These are phyloP conservation scores for Allantophomopsis cytisporea DNA, from an alignment of 2,329 filamentous ascomycete species.

Conservation along the genomic window DNA sequence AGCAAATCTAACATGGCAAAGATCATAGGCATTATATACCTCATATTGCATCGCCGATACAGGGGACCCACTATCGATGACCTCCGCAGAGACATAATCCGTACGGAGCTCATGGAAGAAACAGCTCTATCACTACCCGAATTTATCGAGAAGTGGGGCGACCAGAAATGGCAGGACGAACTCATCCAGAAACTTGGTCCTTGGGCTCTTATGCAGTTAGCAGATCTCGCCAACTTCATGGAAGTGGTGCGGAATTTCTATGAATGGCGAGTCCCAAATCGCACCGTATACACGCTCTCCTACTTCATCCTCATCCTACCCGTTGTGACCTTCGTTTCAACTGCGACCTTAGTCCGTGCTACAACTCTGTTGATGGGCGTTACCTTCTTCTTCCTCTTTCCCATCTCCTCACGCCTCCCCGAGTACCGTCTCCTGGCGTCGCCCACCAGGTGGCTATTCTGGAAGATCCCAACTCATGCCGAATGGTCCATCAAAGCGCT, in stretches of 20 bases:
- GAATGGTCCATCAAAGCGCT: slow-evolving; percentile 17
- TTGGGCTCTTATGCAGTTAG: slow-evolving; percentile 18
- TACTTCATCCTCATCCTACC: slow-evolving; percentile 8
- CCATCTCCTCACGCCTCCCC: slow-evolving; percentile 15
- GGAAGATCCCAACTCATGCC: slow-evolving; percentile 19
- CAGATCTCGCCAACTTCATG: slow-evolving; percentile 17
- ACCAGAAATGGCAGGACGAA: slow-evolving; percentile 17
- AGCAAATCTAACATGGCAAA: no score
- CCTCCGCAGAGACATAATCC: slow-evolving; percentile 10
- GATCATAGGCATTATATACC: neutral
- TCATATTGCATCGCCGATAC: neutral
- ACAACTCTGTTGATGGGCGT: slow-evolving; percentile 11
- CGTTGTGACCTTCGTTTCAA: slow-evolving; percentile 7
- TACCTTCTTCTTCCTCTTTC: slow-evolving; percentile 16
- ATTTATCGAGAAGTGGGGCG: slow-evolving; percentile 18
- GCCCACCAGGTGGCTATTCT: slow-evolving; percentile 17
- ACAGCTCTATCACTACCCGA: slow-evolving; percentile 16
- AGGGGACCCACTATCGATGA: neutral
- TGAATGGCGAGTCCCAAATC: slow-evolving; percentile 18
- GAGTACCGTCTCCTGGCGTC: slow-evolving; percentile 18
- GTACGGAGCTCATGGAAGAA: slow-evolving; percentile 13
- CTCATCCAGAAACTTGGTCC: slow-evolving; percentile 14
- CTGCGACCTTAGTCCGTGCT: slow-evolving; percentile 14
- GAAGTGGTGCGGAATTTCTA: slow-evolving; percentile 20
- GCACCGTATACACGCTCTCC: slow-evolving; percentile 11